Evolutionary conservation across 2,329 filamentous ascomycete species (phyloP).

Genomic region (Neurospora crassa): DNA sequence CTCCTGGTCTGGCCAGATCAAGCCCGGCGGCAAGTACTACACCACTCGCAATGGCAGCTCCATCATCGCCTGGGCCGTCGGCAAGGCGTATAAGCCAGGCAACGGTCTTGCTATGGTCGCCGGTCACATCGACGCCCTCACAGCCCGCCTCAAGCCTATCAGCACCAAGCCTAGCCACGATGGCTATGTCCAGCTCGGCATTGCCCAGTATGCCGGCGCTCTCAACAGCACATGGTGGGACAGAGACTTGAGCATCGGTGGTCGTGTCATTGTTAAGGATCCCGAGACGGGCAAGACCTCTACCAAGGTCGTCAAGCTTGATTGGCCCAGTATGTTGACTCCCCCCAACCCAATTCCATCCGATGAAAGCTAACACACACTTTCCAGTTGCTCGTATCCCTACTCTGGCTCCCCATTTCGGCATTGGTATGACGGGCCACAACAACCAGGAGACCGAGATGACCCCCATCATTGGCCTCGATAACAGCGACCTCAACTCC

Average conservation of each 20-base stretch:
- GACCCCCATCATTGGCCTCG: slow-evolving; percentile 86
- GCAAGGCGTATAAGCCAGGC: slow-evolving; percentile 69
- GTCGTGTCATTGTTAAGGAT: slow-evolving; percentile 77
- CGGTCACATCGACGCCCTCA: slow-evolving; percentile 87
- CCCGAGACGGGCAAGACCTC: slow-evolving; percentile 62
- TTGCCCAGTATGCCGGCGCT: slow-evolving; percentile 85
- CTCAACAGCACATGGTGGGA: slow-evolving; percentile 95
- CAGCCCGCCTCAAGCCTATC: slow-evolving; percentile 83
- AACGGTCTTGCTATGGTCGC: slow-evolving; percentile 84
- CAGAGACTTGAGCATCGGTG: slow-evolving; percentile 82
- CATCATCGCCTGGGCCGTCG: slow-evolving; percentile 76
- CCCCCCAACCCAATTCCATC: background rate
- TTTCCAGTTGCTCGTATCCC: slow-evolving; percentile 67
- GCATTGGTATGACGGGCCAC: slow-evolving; percentile 56
- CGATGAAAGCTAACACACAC: slow-evolving; percentile 9
- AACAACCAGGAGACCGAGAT: slow-evolving; percentile 87
- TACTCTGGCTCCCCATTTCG: slow-evolving; percentile 90
- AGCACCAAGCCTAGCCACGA: slow-evolving; percentile 75
- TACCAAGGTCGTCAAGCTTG: slow-evolving; percentile 77
- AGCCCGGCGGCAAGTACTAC: slow-evolving; percentile 81
- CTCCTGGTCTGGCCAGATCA: slow-evolving; percentile 62
- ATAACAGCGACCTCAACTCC: slow-evolving; percentile 51
- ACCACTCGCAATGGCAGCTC: slow-evolving; percentile 77
- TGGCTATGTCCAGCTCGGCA: slow-evolving; percentile 80
- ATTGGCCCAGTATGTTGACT: slow-evolving; percentile 61